Conservation (phyloP, 371 early-diverging fungal species). For the Hamiltosporidium tvaerminnensis region DNA sequence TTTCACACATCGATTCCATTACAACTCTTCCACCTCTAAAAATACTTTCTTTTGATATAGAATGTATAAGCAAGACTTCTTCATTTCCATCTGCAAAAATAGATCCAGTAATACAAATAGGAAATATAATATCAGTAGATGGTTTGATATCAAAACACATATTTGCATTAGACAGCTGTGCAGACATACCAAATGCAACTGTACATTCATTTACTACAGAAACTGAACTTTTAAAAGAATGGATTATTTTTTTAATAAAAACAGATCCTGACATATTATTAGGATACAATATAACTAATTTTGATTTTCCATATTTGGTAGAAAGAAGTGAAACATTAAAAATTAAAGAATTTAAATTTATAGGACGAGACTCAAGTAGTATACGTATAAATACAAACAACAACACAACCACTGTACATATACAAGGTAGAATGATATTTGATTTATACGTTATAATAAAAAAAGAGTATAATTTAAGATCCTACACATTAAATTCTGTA, state of each 20-base stretch:
- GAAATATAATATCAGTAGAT: conserved; percentile 57
- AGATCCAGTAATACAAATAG: conserved; percentile 99
- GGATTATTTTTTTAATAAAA: conserved; percentile 56
- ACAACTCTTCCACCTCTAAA: conserved; percentile 79
- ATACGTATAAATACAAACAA: conserved; percentile 53
- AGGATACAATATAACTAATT: conserved; percentile 93
- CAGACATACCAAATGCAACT: conserved; percentile 77
- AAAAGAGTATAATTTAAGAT: conserved; percentile 83
- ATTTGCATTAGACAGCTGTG: conserved; percentile 70
- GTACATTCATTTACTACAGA: conserved; percentile 68
- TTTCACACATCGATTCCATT: conserved; percentile 73
- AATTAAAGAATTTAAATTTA: conserved; percentile 59
- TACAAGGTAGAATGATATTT: conserved; percentile 82
- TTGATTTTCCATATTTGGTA: conserved; percentile 89
- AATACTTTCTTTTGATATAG: conserved; percentile 92
- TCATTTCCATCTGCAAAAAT: conserved; percentile 77
- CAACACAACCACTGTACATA: conserved; percentile 70
- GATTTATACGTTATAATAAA: conserved; percentile 87
- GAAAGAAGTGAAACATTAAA: conserved; percentile 71
- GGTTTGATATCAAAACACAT: conserved; percentile 69
- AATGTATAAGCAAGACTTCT: conserved; percentile 82
- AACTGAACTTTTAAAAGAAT: conserved; percentile 63
- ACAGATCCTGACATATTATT: conserved; percentile 90
- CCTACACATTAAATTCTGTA: conserved; percentile 88
- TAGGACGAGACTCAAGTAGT: conserved; percentile 58